A percentile compares a stretch with the other conserved stretches of the same genome.
These are phyloP conservation scores for Annulohypoxylon nitens DNA, from an alignment of 495 filamentous ascomycete genomes.

Conservation along the genomic window DNA sequence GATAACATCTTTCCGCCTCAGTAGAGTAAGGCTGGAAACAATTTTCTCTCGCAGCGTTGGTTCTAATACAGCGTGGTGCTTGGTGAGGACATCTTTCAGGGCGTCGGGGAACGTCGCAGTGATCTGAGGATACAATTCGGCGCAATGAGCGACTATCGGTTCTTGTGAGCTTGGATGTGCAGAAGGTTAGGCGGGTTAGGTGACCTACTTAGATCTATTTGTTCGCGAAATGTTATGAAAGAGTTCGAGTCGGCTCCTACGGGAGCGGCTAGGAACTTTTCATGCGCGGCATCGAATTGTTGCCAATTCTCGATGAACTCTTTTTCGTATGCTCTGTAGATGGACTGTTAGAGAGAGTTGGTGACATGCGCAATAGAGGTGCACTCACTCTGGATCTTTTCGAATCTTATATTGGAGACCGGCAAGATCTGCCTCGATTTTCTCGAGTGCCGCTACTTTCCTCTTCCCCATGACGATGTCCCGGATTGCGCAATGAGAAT, in stretches of 20 bases:
- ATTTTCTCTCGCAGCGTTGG: conserved; percentile 91
- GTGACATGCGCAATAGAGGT: conserved; percentile 25
- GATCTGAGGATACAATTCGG: conserved; percentile 89
- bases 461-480: conserved; percentile 76
- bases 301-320: conserved; percentile 71
- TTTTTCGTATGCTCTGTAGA: conserved; percentile 47
- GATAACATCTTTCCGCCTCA: conserved; percentile 91
- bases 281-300: conserved; percentile 89
- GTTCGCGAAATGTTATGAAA: conserved; percentile 82
- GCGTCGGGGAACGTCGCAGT: conserved; percentile 83
- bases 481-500: not conserved
- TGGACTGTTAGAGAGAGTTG: conserved; percentile 44
- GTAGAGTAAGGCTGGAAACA: conserved; percentile 87
- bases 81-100: conserved; percentile 80
- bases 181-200: conserved; percentile 2
- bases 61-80: conserved; percentile 84
- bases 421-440: conserved; percentile 87
- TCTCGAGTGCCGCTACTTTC: conserved; percentile 91
- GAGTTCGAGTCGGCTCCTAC: conserved; percentile 77
- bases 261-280: conserved; percentile 89
- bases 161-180: conserved; percentile 38
- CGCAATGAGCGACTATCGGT: conserved; percentile 79
- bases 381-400: conserved; percentile 49
- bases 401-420: conserved; percentile 42
- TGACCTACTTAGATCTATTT: conserved; percentile 76